Percentiles rank a stretch among this genome's conserved stretches.
Evolutionary conservation across 1,284 basidiomycete species (phyloP).

Genomic region (Sanghuangporus weigelae): DNA sequence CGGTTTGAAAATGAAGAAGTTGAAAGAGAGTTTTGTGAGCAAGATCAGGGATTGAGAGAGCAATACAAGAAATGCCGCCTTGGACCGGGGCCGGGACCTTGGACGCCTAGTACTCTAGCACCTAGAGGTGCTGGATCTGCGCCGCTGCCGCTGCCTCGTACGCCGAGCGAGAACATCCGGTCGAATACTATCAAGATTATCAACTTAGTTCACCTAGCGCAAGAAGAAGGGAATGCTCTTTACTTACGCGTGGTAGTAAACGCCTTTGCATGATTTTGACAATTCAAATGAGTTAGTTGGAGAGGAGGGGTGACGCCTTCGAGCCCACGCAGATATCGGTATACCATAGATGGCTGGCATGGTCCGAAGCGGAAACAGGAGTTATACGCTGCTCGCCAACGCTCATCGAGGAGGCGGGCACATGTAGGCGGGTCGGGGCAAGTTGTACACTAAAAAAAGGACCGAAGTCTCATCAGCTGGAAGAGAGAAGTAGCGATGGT

Average conservation of each 20-base stretch:
- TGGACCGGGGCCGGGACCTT: conserved; percentile 59
- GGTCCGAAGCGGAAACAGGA: conserved; percentile 86
- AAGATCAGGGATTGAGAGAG: conserved; percentile 42
- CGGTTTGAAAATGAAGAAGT: neutral
- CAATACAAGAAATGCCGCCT: conserved; percentile 79
- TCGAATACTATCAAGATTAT: conserved; percentile 64
- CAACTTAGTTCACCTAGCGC: conserved; percentile 3
- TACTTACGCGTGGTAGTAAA: conserved; percentile 76
- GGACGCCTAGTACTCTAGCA: conserved; percentile 55
- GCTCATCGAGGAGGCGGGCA: conserved; percentile 87
- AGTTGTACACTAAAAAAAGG: conserved; percentile 54
- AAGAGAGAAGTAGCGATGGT: neutral
- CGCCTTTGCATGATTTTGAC: conserved; percentile 81
- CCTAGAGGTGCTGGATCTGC: conserved; percentile 42
- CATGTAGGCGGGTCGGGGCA: conserved; percentile 81
- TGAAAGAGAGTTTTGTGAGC: neutral
- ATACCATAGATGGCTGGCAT: conserved; percentile 87
- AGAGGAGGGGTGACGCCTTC: conserved; percentile 81
- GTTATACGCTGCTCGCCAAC: conserved; percentile 86
- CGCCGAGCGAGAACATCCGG: conserved; percentile 83
- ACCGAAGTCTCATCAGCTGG: neutral
- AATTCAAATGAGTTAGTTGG: conserved; percentile 75
- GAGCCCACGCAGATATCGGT: conserved; percentile 76
- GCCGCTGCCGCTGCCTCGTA: conserved; percentile 65
- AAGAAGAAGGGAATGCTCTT: neutral